phyloP scores from a whole-genome alignment of 768 basidiomycete species.

The Mycena albidolilacea region DNA sequence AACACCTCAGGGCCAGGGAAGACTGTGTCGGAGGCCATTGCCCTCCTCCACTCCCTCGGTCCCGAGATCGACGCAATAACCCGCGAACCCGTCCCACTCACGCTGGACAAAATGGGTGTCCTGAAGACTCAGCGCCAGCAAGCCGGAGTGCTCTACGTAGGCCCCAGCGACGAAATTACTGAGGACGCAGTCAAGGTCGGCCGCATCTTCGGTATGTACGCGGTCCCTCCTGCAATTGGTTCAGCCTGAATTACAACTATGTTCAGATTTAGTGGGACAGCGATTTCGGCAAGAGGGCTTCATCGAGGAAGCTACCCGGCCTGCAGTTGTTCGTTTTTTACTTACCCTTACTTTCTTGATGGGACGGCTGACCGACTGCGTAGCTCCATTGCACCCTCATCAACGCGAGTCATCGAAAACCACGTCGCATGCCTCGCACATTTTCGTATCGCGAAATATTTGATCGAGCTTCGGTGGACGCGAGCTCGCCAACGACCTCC shows the following conservation, averaged over 20 bases:
- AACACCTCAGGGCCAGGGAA: constrained; percentile 9
- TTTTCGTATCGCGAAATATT: constrained; percentile 59
- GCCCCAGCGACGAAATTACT: constrained; percentile 56
- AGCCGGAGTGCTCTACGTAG: constrained; percentile 72
- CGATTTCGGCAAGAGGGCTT: constrained; percentile 38
- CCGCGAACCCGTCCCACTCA: constrained; percentile 42
- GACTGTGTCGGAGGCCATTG: constrained; percentile 59
- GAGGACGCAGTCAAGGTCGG: constrained; percentile 36
- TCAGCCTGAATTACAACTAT: background rate
- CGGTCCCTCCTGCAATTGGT: background rate
- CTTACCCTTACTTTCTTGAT: no score
- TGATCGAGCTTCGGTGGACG: constrained; percentile 17
- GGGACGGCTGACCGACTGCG: background rate
- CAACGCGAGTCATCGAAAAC: constrained; percentile 63
- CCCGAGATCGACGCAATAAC: constrained; percentile 58
- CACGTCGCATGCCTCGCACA: constrained; percentile 44
- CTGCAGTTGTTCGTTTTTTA: constrained; percentile 60
- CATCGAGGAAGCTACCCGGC: constrained; percentile 49
- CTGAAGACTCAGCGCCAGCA: constrained; percentile 53
- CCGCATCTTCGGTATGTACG: constrained; percentile 28
- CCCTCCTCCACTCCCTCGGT: constrained; percentile 58
- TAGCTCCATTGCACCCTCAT: constrained; percentile 67
- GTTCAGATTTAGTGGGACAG: constrained; percentile 30
- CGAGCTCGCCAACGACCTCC: background rate
- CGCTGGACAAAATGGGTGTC: constrained; percentile 66